Evolutionary conservation across 306 rosid species (phyloP).

Genomic region (Lotus japonicus): DNA sequence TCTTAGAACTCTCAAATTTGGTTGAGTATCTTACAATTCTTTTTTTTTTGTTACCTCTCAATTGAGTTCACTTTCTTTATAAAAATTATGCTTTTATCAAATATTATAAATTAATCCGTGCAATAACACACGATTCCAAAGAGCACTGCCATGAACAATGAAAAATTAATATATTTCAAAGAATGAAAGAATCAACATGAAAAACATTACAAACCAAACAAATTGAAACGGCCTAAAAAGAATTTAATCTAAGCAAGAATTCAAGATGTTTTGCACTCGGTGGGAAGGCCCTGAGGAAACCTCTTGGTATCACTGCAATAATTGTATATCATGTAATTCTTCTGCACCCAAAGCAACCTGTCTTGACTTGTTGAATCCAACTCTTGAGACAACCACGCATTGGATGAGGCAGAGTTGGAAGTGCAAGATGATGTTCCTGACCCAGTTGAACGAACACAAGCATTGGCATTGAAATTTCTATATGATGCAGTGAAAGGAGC

Average conservation of each 20-base stretch:
- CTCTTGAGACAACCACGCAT: conserved; percentile 33
- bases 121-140: too few relatives aligned
- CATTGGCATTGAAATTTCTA: conserved; percentile 47
- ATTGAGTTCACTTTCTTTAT: too few relatives aligned
- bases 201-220: not conserved
- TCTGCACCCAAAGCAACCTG: conserved; percentile 44
- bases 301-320: conserved; percentile 36
- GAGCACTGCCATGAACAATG: too few relatives aligned
- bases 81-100: too few relatives aligned
- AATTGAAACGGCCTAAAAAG: not conserved
- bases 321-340: conserved; percentile 62
- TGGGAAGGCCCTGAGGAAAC: conserved; percentile 28
- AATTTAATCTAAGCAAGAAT: too few relatives aligned
- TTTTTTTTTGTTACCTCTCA: too few relatives aligned
- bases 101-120: too few relatives aligned
- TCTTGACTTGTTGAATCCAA: conserved; percentile 30
- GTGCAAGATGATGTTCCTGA: conserved; percentile 33
- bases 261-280: not conserved
- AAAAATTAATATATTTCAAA: too few relatives aligned
- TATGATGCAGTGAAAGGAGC: conserved; percentile 59
- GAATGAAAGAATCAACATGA: too few relatives aligned
- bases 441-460: conserved; percentile 6
- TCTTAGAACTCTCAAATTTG: too few relatives aligned
- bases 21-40: too few relatives aligned
- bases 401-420: not conserved